Evolutionary conservation across 192 early-diverging fungal species (phyloP), one percentile per base, ranked within the genome.

Genomic region (Backusella tuberculispora): DNA sequence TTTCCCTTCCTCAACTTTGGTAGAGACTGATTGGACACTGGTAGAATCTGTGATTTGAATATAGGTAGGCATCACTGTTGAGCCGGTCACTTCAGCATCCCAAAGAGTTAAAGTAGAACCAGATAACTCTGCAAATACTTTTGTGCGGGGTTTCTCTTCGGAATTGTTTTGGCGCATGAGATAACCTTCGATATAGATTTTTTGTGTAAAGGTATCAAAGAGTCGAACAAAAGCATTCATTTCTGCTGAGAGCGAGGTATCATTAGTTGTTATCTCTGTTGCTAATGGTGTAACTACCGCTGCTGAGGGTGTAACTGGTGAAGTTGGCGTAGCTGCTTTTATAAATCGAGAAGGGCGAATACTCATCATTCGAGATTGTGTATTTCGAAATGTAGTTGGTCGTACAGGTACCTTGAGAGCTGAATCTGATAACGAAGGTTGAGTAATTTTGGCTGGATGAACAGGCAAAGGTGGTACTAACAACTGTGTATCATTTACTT

Each of bases 161-260:
- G 90, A 80, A 47, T 88, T 88, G 66, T 90, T 89, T 81, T 90
- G 87, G 74, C 91, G 92, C 75, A 88, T 86, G 14, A 95, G 78
- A 26, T 93, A 89, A n/a, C 92, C 93, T 48, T 87, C 82, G 26
- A 90, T 78, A 80, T 80, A 95, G 8, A 89, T 83, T 78, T 95
- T 95, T 37, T 88, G 87, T 46, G 86, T 84, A 74, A 90, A 92
- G 7, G 84, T 73, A 71, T 93, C 92, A 76, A 92, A 93, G 1
- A 84, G 78, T 44, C 83, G 76, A 21, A 88, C 47, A 60, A 86
- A 85, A 2, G 84, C 79, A 26, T 79, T 75, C 48, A 86, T 82
- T 48, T 84, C 74, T 0, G 85, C 78, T 90, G 89, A 78, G 88
- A 91, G n/a, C 76, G 75, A 45, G 75, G 76, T 38, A 79, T 66